Conservation (phyloP, 768 basidiomycete genomes). For the Kondoa subrosea region DNA sequence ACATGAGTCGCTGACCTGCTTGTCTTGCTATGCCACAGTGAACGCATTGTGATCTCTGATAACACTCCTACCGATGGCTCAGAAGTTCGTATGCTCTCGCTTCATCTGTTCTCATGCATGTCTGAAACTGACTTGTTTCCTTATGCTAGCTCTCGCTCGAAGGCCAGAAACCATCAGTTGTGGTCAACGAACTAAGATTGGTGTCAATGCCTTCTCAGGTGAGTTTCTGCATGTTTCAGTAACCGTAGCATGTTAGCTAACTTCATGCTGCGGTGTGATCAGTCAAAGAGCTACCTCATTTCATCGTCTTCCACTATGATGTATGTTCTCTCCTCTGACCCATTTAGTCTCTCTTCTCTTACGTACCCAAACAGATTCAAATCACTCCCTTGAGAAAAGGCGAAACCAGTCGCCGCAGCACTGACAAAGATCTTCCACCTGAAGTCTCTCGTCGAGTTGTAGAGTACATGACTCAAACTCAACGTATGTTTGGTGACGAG, state of each 20-base stretch:
- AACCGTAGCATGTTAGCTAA: not conserved
- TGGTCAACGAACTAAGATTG: not conserved
- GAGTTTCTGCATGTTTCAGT: not conserved
- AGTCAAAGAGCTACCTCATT: not conserved
- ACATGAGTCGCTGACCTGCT: too few relatives aligned
- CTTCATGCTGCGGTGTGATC: not conserved
- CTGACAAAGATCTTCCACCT: not conserved
- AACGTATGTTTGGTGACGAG: not conserved
- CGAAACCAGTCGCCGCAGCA: not conserved
- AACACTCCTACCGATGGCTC: too few relatives aligned
- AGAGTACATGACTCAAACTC: not conserved
- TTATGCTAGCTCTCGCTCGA: not conserved
- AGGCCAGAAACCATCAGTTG: not conserved
- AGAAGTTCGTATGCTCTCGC: too few relatives aligned
- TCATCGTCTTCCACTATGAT: slow-evolving; percentile 7
- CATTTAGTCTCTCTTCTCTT: not conserved
- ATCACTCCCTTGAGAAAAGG: not conserved
- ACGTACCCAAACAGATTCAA: not conserved
- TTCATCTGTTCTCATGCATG: not conserved
- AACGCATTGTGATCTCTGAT: too few relatives aligned
- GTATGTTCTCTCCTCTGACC: not conserved
- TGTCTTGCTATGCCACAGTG: too few relatives aligned
- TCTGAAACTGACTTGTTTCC: not conserved
- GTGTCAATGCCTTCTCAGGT: slow-evolving; percentile 6
- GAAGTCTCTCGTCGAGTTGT: slow-evolving; percentile 1